Conservation (phyloP, 306 rosid species). For the Trichosanthes cucumerina region DNA sequence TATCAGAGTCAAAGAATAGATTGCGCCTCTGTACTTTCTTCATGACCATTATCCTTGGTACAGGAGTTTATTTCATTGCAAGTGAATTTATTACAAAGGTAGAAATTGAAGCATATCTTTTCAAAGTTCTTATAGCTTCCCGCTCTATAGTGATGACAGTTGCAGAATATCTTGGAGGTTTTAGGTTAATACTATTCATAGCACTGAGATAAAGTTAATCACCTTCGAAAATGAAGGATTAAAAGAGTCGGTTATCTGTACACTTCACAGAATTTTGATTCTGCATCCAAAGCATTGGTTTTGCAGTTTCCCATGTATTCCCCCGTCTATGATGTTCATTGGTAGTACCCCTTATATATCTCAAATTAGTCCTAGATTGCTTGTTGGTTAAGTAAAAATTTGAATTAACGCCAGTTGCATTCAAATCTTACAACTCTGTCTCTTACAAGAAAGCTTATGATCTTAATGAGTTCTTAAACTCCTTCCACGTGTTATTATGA, state of each 20-base stretch:
- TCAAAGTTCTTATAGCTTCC: neutral
- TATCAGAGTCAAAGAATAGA: conserved; percentile 50
- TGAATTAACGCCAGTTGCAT: neutral
- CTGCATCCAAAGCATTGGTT: neutral
- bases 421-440: neutral
- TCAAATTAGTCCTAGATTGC: neutral
- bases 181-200: neutral
- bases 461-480: neutral
- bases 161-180: neutral
- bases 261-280: neutral
- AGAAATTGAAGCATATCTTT: neutral
- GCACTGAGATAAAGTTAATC: neutral
- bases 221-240: neutral
- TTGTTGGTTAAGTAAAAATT: neutral
- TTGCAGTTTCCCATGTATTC: neutral
- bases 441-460: neutral
- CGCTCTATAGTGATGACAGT: neutral
- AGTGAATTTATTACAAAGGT: conserved; percentile 37
- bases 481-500: neutral
- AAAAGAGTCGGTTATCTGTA: neutral
- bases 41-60: conserved; percentile 36
- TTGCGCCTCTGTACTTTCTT: conserved; percentile 44
- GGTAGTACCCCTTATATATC: neutral
- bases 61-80: conserved; percentile 56
- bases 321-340: neutral